These are phyloP conservation scores for Discostella pseudostelligera DNA, from an alignment of 108 stramenopile genomes.

Conservation along the genomic window DNA sequence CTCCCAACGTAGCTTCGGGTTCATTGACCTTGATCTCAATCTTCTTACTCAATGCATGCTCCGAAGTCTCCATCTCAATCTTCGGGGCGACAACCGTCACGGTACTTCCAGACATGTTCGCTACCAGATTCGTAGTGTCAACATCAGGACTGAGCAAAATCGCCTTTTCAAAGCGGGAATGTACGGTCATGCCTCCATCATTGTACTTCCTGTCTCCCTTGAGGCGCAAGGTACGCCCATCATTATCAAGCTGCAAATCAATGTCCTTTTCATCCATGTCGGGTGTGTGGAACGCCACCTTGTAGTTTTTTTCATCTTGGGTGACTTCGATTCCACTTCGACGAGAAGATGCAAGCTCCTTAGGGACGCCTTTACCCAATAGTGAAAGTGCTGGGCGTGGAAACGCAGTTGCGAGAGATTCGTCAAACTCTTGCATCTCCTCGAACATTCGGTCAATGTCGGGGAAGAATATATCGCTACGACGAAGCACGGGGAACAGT, in stretches of 20 bases:
- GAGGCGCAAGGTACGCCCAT: conserved; percentile 38
- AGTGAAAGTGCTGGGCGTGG: conserved; percentile 20
- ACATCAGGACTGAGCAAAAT: conserved; percentile 31
- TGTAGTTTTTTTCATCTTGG: conserved; percentile 33
- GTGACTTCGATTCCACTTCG: conserved; percentile 24
- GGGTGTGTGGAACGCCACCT: conserved; percentile 30
- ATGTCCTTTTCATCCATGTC: conserved; percentile 37
- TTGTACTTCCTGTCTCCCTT: conserved; percentile 31
- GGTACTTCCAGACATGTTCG: conserved; percentile 22
- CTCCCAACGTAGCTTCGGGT: conserved; percentile 2
- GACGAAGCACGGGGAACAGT: conserved; percentile 16
- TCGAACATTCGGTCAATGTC: conserved; percentile 37
- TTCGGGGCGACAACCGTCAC: conserved; percentile 37
- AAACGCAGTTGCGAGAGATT: conserved; percentile 15
- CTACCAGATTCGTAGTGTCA: conserved; percentile 22
- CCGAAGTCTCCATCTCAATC: conserved; percentile 13
- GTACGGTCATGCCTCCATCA: conserved; percentile 32
- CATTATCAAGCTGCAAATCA: conserved; percentile 36
- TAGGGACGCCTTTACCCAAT: conserved; percentile 8
- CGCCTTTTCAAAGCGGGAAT: conserved; percentile 39
- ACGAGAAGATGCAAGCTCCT: conserved; percentile 10
- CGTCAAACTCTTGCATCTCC: conserved; percentile 31
- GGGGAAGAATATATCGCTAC: conserved; percentile 16
- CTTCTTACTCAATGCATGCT: conserved; percentile 13
- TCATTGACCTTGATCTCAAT: conserved; percentile 26